Evolutionary conservation across 495 filamentous ascomycete species (phyloP), one percentile per base, ranked within the genome.

Genomic region (Penicillium canescens): DNA sequence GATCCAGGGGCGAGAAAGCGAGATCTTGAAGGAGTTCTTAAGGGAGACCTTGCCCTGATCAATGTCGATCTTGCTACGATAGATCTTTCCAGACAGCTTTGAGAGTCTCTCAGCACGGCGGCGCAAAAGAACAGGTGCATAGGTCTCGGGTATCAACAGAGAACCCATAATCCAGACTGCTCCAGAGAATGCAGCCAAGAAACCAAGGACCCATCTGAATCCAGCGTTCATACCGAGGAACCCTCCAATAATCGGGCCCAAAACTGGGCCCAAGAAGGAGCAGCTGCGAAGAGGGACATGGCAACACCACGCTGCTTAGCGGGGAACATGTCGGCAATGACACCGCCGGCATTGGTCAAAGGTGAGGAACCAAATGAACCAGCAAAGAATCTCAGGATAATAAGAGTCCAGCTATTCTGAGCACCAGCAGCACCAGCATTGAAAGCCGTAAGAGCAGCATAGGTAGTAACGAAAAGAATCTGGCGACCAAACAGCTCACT

Each of bases 381-480:
- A 23, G 85, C 87, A 47, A 92, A 85, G 77, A 92, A 91, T 20
- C 90, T 86, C 24, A 91, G 78, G 55, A 92, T 81, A 45, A 92
- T 72, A 1, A 94, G 72, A 2, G 84, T 82, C 57, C 79, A 68
- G 42, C 84, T 79, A 56, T 88, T 90, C 53, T 83, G 72, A 1
- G 85, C 66, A 12, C 82, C 80, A 3, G 84, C 81, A 39, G 78
- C 79, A 20, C 79, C 88, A 53, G 81, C 84, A 58, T 82, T 89
- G 75, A 92, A 91, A 0, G 82, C 80, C 16, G 87, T 83, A 26
- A 91, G 76, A 20, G 77, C 77, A 33, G 74, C 59, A 57, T 88
- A 87, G 35, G 86, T 87, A 24, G 75, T 56, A 61, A 85, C 75
- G 68, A 88, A 92, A 13, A 89, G 73, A 38, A 84, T 67, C 63